Evolutionary conservation across 2,329 filamentous ascomycete genomes (phyloP).

Genomic region (Trichothecium sympodiale): DNA sequence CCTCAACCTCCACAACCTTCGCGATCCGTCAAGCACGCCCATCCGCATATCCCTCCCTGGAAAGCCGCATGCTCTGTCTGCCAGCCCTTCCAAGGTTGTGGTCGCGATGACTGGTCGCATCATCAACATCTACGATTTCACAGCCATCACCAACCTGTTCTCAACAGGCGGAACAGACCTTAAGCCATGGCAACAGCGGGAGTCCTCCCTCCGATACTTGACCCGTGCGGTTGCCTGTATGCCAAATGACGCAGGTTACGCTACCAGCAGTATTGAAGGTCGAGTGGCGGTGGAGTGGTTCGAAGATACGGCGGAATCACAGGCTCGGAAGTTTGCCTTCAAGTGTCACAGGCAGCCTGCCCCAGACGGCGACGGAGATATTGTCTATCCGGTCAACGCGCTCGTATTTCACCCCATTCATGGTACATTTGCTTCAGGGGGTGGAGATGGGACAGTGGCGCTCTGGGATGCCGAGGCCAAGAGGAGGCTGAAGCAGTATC

Average conservation of each 20-base stretch:
- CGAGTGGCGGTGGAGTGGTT: constrained; percentile 98
- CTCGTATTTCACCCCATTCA: constrained; percentile 75
- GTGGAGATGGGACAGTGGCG: constrained; percentile 84
- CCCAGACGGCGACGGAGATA: constrained; percentile 53
- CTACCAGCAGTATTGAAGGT: constrained; percentile 85
- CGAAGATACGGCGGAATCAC: constrained; percentile 75
- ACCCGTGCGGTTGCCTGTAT: constrained; percentile 89
- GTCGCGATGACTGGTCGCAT: constrained; percentile 91
- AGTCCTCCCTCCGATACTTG: constrained; percentile 93
- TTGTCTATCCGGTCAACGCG: constrained; percentile 87
- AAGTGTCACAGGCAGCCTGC: constrained; percentile 85
- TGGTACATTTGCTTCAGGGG: constrained; percentile 81
- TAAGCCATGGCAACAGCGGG: constrained; percentile 83
- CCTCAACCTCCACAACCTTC: constrained; percentile 69
- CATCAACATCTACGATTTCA: constrained; percentile 90
- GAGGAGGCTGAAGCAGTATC: constrained; percentile 80
- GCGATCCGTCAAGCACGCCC: constrained; percentile 37
- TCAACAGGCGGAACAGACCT: constrained; percentile 33
- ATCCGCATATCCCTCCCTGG: constrained; percentile 62
- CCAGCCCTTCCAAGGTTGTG: constrained; percentile 70
- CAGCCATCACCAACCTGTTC: constrained; percentile 48
- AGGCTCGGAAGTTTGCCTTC: constrained; percentile 94
- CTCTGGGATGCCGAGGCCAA: constrained; percentile 90
- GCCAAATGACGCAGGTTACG: constrained; percentile 92
- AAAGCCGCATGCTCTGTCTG: constrained; percentile 81